phyloP scores from a whole-genome alignment of 768 basidiomycete species.

The Phylloporus sp. region DNA sequence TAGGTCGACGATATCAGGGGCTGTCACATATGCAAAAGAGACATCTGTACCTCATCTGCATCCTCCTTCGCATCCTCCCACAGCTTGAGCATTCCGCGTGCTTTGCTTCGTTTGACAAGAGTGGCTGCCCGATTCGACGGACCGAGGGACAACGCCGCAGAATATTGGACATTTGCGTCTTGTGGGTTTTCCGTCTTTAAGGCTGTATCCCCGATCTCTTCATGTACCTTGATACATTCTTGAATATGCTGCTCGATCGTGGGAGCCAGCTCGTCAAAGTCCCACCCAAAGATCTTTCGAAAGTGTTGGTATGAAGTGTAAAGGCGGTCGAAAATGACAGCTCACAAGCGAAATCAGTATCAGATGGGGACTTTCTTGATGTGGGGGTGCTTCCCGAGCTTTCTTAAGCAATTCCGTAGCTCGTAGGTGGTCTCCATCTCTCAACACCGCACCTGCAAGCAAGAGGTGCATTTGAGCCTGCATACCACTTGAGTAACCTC shows the following conservation, averaged over 20 bases:
- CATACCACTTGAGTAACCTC: neutral
- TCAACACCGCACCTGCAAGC: neutral
- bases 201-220: slow-evolving; percentile 1
- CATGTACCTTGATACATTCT: neutral
- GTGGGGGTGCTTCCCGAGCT: too few species aligned
- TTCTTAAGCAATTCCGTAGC: too few species aligned
- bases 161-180: slow-evolving; percentile 4
- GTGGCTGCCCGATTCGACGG: too few species aligned
- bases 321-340: fast-evolving
- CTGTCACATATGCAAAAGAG: fast-evolving
- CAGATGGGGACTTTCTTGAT: neutral
- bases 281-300: slow-evolving; percentile 12
- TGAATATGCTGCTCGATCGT: neutral
- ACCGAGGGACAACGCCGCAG: neutral
- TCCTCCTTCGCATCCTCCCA: slow-evolving; percentile 12
- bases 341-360: neutral
- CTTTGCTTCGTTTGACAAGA: slow-evolving; percentile 10
- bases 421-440: neutral
- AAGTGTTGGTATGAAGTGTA: neutral
- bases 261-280: slow-evolving; percentile 4
- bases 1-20: neutral
- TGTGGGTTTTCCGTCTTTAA: neutral
- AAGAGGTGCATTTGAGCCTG: neutral
- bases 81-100: neutral
- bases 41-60: slow-evolving; percentile 6